Conservation (phyloP, 2,329 filamentous ascomycete genomes). For the Cercospora beticola region DNA sequence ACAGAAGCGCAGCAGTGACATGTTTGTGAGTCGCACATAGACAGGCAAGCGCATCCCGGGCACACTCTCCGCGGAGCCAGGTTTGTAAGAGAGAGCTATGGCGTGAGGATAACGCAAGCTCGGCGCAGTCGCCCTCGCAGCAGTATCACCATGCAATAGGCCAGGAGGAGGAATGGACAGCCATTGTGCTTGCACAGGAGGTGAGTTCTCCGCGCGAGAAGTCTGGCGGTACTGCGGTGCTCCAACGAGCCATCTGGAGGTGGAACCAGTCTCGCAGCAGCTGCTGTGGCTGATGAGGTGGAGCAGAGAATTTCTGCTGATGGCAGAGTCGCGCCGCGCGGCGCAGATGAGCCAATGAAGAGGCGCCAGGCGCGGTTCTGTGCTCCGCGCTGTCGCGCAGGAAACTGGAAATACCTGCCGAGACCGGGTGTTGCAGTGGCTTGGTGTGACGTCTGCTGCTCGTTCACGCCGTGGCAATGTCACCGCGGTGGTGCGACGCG, state of each 20-base stretch:
- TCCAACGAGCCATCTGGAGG: conserved; percentile 10
- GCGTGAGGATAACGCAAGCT: conserved; percentile 22
- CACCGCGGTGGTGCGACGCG: conserved; percentile 2
- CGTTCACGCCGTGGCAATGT: conserved; percentile 3
- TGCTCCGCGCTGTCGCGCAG: conserved; percentile 12
- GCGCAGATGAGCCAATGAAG: conserved; percentile 16
- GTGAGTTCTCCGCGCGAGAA: neutral
- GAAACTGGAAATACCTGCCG: conserved; percentile 14
- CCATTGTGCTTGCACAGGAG: conserved; percentile 2
- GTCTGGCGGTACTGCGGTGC: conserved; percentile 3
- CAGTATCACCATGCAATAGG: neutral
- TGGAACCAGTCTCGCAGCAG: neutral
- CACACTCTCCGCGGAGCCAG: conserved; percentile 13
- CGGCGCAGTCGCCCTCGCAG: neutral
- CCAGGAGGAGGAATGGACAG: neutral
- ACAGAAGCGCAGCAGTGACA: neutral
- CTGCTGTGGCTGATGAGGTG: conserved; percentile 10
- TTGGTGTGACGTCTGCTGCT: conserved; percentile 10
- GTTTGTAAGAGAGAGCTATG: conserved; percentile 9
- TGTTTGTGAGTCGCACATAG: neutral
- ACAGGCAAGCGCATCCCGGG: neutral
- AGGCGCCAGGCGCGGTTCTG: neutral
- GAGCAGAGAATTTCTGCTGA: conserved; percentile 19
- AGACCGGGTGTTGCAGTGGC: conserved; percentile 18
- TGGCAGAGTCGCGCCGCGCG: conserved; percentile 19